Evolutionary conservation across 768 basidiomycete species (phyloP).

Genomic region (Mycena galopus): DNA sequence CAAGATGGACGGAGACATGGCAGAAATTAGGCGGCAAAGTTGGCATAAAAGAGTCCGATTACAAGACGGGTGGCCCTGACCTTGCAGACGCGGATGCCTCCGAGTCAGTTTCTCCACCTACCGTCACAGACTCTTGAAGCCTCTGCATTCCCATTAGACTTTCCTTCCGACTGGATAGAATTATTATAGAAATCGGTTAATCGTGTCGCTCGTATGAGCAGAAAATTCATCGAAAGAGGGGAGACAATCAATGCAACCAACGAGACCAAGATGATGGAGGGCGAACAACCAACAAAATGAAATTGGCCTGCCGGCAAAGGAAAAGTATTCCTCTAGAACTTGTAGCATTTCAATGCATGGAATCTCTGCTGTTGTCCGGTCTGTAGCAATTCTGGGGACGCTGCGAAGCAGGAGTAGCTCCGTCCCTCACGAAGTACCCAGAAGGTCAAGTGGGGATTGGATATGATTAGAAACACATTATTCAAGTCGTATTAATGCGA

Average conservation of each 20-base stretch:
- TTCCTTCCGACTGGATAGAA: not conserved
- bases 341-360: not conserved
- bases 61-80: slow-evolving; percentile 57
- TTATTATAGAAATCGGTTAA: slow-evolving; percentile 6
- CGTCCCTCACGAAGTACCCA: not conserved
- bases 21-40: slow-evolving; percentile 72
- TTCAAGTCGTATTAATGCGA: slow-evolving; percentile 26
- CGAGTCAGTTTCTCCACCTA: not conserved
- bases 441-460: slow-evolving; percentile 16
- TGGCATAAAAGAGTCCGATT: slow-evolving; percentile 85
- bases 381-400: too few species aligned
- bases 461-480: slow-evolving; percentile 10
- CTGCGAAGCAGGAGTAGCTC: not conserved
- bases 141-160: not conserved
- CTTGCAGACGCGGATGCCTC: not conserved
- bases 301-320: too few species aligned
- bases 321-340: too few species aligned
- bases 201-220: not conserved
- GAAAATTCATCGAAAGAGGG: too few species aligned
- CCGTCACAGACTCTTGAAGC: not conserved
- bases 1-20: slow-evolving; percentile 73
- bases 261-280: too few species aligned
- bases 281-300: too few species aligned
- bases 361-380: not conserved
- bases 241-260: too few species aligned